Percentiles rank a stretch among this genome's conserved stretches.
Conservation (phyloP, 2,329 filamentous ascomycete species). For the Penicillium glabrum region DNA sequence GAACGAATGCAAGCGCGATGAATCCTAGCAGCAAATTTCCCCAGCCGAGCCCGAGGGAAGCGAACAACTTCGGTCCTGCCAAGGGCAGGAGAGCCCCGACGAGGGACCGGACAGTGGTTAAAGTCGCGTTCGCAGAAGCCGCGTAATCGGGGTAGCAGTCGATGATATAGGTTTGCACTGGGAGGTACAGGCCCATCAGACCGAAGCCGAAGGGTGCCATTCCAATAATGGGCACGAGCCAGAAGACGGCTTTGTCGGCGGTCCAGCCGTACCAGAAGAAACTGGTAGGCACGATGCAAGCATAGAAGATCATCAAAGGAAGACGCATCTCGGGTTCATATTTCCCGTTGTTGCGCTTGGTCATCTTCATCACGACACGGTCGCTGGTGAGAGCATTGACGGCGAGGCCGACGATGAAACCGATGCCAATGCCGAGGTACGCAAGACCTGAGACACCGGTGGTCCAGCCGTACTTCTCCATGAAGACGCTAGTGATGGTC, state of each 20-base stretch:
- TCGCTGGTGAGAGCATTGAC: slow-evolving; percentile 36
- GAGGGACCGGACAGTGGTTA: slow-evolving; percentile 54
- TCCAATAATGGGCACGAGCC: slow-evolving; percentile 61
- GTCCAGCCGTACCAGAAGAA: slow-evolving; percentile 61
- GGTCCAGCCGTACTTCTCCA: slow-evolving; percentile 46
- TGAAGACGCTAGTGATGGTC: slow-evolving; percentile 51
- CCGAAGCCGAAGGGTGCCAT: slow-evolving; percentile 55
- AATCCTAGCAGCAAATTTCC: slow-evolving; percentile 14
- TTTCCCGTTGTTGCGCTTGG: slow-evolving; percentile 35
- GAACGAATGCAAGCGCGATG: slow-evolving; percentile 9
- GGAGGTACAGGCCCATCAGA: slow-evolving; percentile 49
- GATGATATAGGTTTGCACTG: slow-evolving; percentile 63
- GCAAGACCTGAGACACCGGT: slow-evolving; percentile 45
- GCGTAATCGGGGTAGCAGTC: slow-evolving; percentile 53
- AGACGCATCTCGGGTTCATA: slow-evolving; percentile 50
- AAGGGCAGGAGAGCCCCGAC: slow-evolving; percentile 15
- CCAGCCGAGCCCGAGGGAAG: slow-evolving; percentile 10
- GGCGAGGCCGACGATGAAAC: slow-evolving; percentile 33
- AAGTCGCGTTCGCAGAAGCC: slow-evolving; percentile 52
- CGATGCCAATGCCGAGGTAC: slow-evolving; percentile 50
- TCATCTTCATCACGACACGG: slow-evolving; percentile 25
- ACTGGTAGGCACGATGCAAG: slow-evolving; percentile 54
- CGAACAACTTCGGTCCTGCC: slow-evolving; percentile 12
- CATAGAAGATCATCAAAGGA: slow-evolving; percentile 55
- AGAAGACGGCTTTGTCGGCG: slow-evolving; percentile 51